Conservation (phyloP, 371 early-diverging fungal genomes). For the Haplosporangium sp. region DNA sequence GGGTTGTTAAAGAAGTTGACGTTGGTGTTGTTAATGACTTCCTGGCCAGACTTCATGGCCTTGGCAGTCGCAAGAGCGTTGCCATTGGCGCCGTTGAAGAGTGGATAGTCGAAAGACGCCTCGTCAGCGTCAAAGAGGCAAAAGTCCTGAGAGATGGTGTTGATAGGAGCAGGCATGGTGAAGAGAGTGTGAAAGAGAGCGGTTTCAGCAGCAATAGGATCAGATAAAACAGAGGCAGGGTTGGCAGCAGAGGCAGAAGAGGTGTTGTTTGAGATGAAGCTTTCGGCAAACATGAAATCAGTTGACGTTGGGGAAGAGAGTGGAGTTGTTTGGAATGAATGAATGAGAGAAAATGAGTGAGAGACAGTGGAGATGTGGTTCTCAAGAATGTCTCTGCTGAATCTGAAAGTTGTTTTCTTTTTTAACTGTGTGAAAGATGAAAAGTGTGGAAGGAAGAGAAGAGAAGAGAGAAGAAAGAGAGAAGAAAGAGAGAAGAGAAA, state of each 20-base stretch:
- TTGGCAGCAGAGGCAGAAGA: conserved; percentile 24
- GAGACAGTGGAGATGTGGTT: background rate
- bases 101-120: conserved; percentile 39
- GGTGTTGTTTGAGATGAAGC: conserved; percentile 12
- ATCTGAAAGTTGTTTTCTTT: background rate
- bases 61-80: conserved; percentile 22
- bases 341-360: conserved; percentile 18
- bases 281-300: conserved; percentile 41
- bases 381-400: background rate
- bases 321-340: too few relatives aligned
- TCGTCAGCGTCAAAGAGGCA: conserved; percentile 48
- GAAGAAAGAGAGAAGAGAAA: conserved; percentile 3
- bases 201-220: conserved; percentile 46
- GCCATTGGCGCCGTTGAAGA: conserved; percentile 31
- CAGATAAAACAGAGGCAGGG: conserved; percentile 11
- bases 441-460: background rate
- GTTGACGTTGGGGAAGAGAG: background rate
- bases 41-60: conserved; percentile 8
- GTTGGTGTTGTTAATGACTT: background rate
- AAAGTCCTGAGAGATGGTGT: conserved; percentile 49
- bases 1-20: conserved; percentile 25
- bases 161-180: conserved; percentile 43
- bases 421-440: background rate
- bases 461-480: conserved; percentile 7
- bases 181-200: conserved; percentile 37